Evolutionary conservation across 1,284 basidiomycete genomes (phyloP).

Genomic region (Cryptococcus maquisensis): DNA sequence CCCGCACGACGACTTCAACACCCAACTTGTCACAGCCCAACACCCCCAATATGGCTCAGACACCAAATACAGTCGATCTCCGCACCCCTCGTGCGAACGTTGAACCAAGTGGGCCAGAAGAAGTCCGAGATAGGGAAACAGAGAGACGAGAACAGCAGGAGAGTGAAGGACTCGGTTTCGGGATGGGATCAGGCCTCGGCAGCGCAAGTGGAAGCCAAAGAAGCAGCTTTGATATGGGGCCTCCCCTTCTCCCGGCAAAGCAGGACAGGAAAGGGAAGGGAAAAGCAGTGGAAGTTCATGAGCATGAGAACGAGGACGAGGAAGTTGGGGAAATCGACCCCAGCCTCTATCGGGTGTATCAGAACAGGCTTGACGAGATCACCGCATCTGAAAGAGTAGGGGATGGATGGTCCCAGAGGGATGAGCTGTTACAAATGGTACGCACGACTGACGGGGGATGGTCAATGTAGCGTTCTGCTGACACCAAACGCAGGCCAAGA

Average conservation of each 20-base stretch:
- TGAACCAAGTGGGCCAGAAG: background rate
- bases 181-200: background rate
- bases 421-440: slow-evolving; percentile 30
- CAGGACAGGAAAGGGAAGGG: slow-evolving; percentile 10
- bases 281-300: slow-evolving; percentile 1
- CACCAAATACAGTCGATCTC: slow-evolving; percentile 19
- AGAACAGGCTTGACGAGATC: slow-evolving; percentile 10
- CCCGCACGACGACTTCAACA: slow-evolving; percentile 9
- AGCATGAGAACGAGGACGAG: slow-evolving; percentile 5
- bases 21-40: slow-evolving; percentile 26
- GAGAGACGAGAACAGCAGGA: background rate
- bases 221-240: slow-evolving; percentile 1
- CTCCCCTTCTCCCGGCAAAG: background rate
- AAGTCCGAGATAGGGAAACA: background rate
- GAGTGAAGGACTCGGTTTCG: background rate
- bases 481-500: slow-evolving; percentile 22
- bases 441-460: slow-evolving; percentile 1
- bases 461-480: background rate
- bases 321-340: slow-evolving; percentile 13
- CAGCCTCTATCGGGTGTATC: slow-evolving; percentile 15
- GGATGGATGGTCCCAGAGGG: slow-evolving; percentile 10
- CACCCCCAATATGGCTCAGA: slow-evolving; percentile 23
- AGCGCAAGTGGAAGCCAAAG: background rate
- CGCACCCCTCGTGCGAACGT: slow-evolving; percentile 17
- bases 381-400: background rate